Evolutionary conservation across 2,329 filamentous ascomycete species (phyloP), one percentile per base, ranked within the genome.

Genomic region (Biscogniauxia mediterranea): DNA sequence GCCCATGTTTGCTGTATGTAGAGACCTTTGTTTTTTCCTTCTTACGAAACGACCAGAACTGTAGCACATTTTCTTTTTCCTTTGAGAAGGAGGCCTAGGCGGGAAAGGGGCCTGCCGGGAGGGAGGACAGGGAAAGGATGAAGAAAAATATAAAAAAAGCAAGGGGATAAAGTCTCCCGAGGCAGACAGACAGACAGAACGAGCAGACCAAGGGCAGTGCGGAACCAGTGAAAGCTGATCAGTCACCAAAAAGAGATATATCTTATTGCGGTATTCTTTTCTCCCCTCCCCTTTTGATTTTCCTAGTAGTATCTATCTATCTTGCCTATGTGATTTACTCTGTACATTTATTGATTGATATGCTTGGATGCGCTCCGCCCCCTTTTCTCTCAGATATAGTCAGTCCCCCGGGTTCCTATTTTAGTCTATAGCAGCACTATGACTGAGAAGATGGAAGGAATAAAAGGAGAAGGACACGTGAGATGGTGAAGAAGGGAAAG

Each of bases 1-100:
- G 58, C 38, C 52, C 53, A 64, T 60, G 57, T 64, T 62, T 67
- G 57, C 46, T 56, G 62, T 62, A 55, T 66, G 64, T 66, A 67
- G 60, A 66, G 63, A 66, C 53, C 17, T 23, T 42, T 23, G 19
- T 61, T 57, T 52, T 57, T 59, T 60, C 42, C 55, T 61, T 61
- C 58, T 57, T 50, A 8, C 54, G 60, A 60, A 63, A 52, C 60
- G 52, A 61, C 21, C 38, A 52, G 53, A 63, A 61, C 55, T 58
- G 58, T 57, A 59, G 55, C 58, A 49, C 53, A 52, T 60, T 63
- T 60, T 55, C 54, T 60, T 56, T 49, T 59, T 55, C 56, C 60
- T 61, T 46, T 5, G 26, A 17, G 15, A 28, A 19, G 54, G 38
- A 42, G 54, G 54, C 23, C 13, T 15, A 54, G 21, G 23, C 17